Evolutionary conservation across 2,329 filamentous ascomycete species (phyloP).

Genomic region (Thermomyces lanuginosus): DNA sequence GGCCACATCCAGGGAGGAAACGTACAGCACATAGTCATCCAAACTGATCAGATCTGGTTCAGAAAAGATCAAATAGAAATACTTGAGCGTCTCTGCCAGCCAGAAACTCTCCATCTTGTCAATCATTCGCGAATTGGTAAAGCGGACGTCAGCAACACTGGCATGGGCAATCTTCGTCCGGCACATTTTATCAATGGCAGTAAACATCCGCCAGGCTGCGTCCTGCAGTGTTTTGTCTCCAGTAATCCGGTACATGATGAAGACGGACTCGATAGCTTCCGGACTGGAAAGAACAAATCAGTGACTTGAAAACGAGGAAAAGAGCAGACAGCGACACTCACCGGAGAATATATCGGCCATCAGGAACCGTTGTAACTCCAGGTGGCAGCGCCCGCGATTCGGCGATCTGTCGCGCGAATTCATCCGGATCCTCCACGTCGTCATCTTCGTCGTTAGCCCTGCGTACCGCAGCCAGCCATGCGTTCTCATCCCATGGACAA

Average conservation of each 20-base stretch:
- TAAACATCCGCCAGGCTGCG: slow-evolving; percentile 35
- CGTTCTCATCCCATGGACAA: slow-evolving; percentile 40
- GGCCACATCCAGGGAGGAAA: slow-evolving; percentile 3
- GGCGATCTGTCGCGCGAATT: slow-evolving; percentile 1
- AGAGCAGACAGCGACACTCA: slow-evolving; percentile 1
- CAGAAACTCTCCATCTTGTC: slow-evolving; percentile 32
- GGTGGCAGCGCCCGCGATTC: slow-evolving; percentile 4
- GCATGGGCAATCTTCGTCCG: slow-evolving; percentile 30
- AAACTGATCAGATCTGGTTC: slow-evolving; percentile 24
- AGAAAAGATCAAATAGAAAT: slow-evolving; percentile 30
- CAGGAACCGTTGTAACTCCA: slow-evolving; percentile 5
- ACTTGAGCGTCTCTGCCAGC: slow-evolving; percentile 31
- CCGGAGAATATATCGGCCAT: slow-evolving; percentile 7
- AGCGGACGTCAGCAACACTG: slow-evolving; percentile 27
- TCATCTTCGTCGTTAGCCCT: slow-evolving; percentile 1
- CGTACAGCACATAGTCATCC: slow-evolving; percentile 30
- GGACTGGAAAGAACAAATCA: slow-evolving; percentile 18
- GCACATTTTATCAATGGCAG: slow-evolving; percentile 28
- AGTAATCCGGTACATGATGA: slow-evolving; percentile 44
- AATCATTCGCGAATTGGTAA: slow-evolving; percentile 11
- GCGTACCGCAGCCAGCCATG: slow-evolving; percentile 18
- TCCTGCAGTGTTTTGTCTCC: slow-evolving; percentile 34
- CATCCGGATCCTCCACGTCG: slow-evolving; percentile 2
- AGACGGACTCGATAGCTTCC: slow-evolving; percentile 46
- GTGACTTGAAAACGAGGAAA: not conserved